Base-by-base conservation (phyloP, 495 filamentous ascomycete species). In the Penicillium waksmanii region DNA sequence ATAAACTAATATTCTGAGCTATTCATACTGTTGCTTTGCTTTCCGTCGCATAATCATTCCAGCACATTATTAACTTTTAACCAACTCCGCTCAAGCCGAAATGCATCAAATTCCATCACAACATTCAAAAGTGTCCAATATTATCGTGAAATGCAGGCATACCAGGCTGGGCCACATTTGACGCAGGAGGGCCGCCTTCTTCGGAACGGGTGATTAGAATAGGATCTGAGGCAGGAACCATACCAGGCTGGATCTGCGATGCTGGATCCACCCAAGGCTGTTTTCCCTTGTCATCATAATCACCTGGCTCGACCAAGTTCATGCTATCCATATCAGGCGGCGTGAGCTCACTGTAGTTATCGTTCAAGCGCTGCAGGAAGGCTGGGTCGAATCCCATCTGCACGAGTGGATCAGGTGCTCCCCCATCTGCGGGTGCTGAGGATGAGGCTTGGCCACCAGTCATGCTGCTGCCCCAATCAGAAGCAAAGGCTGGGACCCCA, bases 361-460 rank as follows among this genome's bases (percentile, higher is more conserved):
- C 66, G 44, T 74, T 74, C 36, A 79, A 51, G 50, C 69, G 70
- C 59, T 75, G 72, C 49, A 80, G 55, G 34, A 79, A 75, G 21
- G 70, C 71, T 8, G 74, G 74, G 21, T 80, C 77, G 49, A 80
- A 80, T 8, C 72, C 75, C 70, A 78, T 76, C 60, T 76, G 76
- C 34, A 77, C 66, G 43, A 78, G 67, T 3, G 74, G 71, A 47
- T 80, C 75, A 56, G 65, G 60, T 27, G 73, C 59, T 31, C 61
- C 62, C 40, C 62, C 66, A 17, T 64, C 56, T 11, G 67, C 69
- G 33, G 68, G 66, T 23, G 76, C 77, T 12, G 74, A 74, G 23
- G 72, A 71, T 23, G 76, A 75, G 44, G 64, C 57, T 53, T 60
- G 52, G 23, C 59, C 60, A 7, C 59, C 60, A 7, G 56, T 49